Percentiles rank a stretch among this genome's conserved stretches.
These are phyloP conservation scores for Aspergillus sp. DNA, from an alignment of 2,329 filamentous ascomycete species.

Conservation along the genomic window DNA sequence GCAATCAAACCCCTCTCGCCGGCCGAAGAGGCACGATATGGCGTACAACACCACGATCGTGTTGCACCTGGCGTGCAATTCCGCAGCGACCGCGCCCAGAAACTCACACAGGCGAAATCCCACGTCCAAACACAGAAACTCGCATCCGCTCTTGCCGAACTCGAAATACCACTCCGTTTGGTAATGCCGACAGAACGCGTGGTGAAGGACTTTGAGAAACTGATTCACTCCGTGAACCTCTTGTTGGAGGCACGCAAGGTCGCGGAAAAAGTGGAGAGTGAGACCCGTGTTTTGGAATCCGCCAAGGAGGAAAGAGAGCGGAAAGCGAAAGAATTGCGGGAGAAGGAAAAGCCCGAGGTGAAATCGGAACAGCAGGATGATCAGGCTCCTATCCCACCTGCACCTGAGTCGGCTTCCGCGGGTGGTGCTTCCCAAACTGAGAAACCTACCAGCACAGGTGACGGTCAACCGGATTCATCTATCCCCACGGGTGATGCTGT, in stretches of 20 bases:
- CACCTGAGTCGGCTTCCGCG: slow-evolving; percentile 15
- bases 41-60: slow-evolving; percentile 81
- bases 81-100: slow-evolving; percentile 62
- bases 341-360: slow-evolving; percentile 31
- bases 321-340: slow-evolving; percentile 31
- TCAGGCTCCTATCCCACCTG: slow-evolving; percentile 22
- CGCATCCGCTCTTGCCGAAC: slow-evolving; percentile 46
- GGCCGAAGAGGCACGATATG: slow-evolving; percentile 76
- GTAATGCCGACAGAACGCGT: slow-evolving; percentile 53
- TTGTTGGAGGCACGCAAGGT: slow-evolving; percentile 50
- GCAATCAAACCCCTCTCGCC: slow-evolving; percentile 70
- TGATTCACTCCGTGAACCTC: slow-evolving; percentile 48
- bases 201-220: slow-evolving; percentile 50
- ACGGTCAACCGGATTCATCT: not conserved
- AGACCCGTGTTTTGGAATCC: slow-evolving; percentile 48
- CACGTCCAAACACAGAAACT: slow-evolving; percentile 52
- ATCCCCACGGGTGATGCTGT: slow-evolving; percentile 8
- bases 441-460: not conserved
- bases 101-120: slow-evolving; percentile 51
- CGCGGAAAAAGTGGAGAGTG: slow-evolving; percentile 48
- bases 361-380: slow-evolving; percentile 39
- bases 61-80: slow-evolving; percentile 85
- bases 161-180: slow-evolving; percentile 47
- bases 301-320: slow-evolving; percentile 41
- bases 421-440: not conserved